Evolutionary conservation across 192 early-diverging fungal species (phyloP), one percentile per base, ranked within the genome.

Genomic region (Rhizophagus prolifer): DNA sequence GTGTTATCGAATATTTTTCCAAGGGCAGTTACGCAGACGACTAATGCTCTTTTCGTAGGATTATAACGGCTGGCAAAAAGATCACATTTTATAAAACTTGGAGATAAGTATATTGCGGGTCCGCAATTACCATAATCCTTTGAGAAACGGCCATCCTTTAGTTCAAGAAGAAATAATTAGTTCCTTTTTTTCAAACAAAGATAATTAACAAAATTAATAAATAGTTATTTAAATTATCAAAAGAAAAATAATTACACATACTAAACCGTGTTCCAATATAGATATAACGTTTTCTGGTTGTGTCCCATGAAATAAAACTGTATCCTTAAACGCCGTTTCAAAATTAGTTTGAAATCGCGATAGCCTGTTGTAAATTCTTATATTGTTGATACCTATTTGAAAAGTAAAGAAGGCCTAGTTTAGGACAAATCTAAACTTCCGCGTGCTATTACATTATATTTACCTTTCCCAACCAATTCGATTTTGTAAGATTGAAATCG

Each of bases 221-320:
- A 13, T 63, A 5, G 8, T 5, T 30, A 14, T 5, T 26, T 63
- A 25, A 14, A 63, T 26, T 14, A 9, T 63, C 8, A 26, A 63
- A 63, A 30, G 0, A 26, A 63, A 14, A 30, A 63, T 26, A 30
- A 63, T 63, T 28, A 50, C 4, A 50, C 69, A 25, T 71, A 71
- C 69, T 44, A 71, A 54, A 50, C 69, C 69, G 4, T 71, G 69
- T 6, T 71, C 69, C 16, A 71, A 44, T 71, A 71, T 71, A 12
- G 69, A 71, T 23, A 12, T 25, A 26, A 71, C 69, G 8, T 50
- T 71, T 25, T 71, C 69, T 44, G 69, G 69, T 44, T 71, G 69
- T 23, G 69, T 71, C 25, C 69, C 69, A 71, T 71, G 69, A 71
- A 71, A 71, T 44, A 71, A 50, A 12, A 71, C 69, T n/a, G 69